Percentiles rank a stretch among this genome's conserved stretches.
Conservation (phyloP, 139 green algal genomes). For the Picochlorum sp. region DNA sequence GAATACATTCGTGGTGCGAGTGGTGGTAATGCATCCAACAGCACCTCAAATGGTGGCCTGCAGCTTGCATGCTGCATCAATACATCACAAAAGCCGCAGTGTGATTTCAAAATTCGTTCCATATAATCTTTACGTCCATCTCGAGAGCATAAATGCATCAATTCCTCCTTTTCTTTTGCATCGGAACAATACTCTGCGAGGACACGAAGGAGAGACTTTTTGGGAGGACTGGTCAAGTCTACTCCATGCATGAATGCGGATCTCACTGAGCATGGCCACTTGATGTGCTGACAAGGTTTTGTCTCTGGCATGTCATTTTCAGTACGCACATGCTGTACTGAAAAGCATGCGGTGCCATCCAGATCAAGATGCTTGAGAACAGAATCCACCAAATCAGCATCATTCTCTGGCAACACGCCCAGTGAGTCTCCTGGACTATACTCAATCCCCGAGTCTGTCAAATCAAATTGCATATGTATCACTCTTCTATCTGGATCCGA, state of each 20-base stretch:
- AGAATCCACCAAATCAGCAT: slow-evolving; percentile 41
- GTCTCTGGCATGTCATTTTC: slow-evolving; percentile 1
- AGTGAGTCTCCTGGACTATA: slow-evolving; percentile 79
- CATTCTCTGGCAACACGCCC: slow-evolving; percentile 73
- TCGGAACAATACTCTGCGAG: slow-evolving; percentile 78
- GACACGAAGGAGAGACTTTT: slow-evolving; percentile 76
- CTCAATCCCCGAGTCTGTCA: slow-evolving; percentile 53
- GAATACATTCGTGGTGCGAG: slow-evolving; percentile 84
- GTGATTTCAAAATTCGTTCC: slow-evolving; percentile 43
- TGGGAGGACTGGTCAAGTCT: slow-evolving; percentile 61
- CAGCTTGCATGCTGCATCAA: slow-evolving; percentile 66
- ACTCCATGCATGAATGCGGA: slow-evolving; percentile 48
- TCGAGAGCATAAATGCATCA: slow-evolving; percentile 54
- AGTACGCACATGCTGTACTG: slow-evolving; percentile 28
- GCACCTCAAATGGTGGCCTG: slow-evolving; percentile 54
- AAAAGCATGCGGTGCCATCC: slow-evolving; percentile 40
- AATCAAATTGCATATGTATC: slow-evolving; percentile 77
- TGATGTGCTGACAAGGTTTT: slow-evolving; percentile 55
- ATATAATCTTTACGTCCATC: slow-evolving; percentile 42
- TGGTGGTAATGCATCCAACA: slow-evolving; percentile 74
- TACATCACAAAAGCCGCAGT: slow-evolving; percentile 69
- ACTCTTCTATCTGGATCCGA: slow-evolving; percentile 60
- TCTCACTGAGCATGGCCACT: slow-evolving; percentile 64
- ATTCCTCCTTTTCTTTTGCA: slow-evolving; percentile 38
- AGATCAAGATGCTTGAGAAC: slow-evolving; percentile 47